These are phyloP conservation scores for Gigaspora rosea DNA, from an alignment of 192 early-diverging fungal species.

Conservation along the genomic window DNA sequence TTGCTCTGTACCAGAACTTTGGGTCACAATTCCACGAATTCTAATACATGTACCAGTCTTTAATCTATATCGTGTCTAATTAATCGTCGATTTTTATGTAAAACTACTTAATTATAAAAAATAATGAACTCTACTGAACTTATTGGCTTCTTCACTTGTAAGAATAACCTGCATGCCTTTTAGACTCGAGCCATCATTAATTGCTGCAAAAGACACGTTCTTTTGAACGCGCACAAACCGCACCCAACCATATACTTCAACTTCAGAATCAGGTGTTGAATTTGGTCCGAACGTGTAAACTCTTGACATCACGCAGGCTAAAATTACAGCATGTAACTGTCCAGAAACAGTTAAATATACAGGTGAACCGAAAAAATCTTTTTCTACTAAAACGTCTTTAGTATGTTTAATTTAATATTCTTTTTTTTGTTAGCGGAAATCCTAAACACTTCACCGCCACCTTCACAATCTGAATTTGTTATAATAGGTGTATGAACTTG, in stretches of 20 bases:
- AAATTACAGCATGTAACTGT: conserved; percentile 85
- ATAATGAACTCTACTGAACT: conserved; percentile 40
- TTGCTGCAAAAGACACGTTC: conserved; percentile 70
- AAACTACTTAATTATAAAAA: neutral
- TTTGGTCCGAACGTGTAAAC: too few relatives aligned
- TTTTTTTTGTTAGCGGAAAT: conserved; percentile 38
- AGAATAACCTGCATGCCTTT: conserved; percentile 73
- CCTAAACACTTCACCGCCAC: conserved; percentile 80
- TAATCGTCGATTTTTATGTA: neutral
- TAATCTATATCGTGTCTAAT: conserved; percentile 43
- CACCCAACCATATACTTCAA: conserved; percentile 77
- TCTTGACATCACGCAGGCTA: too few relatives aligned
- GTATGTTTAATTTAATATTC: neutral
- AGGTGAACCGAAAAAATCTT: conserved; percentile 63
- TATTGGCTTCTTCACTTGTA: conserved; percentile 50
- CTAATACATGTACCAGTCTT: conserved; percentile 74
- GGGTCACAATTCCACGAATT: conserved; percentile 65
- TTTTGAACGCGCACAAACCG: conserved; percentile 80
- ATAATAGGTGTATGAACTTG: conserved; percentile 81
- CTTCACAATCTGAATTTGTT: too few relatives aligned
- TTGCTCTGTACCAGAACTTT: conserved; percentile 72
- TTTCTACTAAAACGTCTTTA: neutral
- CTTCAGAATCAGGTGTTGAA: conserved; percentile 37
- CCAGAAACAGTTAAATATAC: conserved; percentile 84
- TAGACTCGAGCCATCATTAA: conserved; percentile 75